Conservation (phyloP, 805 yeast species). For the Yarrowia osloensis region DNA sequence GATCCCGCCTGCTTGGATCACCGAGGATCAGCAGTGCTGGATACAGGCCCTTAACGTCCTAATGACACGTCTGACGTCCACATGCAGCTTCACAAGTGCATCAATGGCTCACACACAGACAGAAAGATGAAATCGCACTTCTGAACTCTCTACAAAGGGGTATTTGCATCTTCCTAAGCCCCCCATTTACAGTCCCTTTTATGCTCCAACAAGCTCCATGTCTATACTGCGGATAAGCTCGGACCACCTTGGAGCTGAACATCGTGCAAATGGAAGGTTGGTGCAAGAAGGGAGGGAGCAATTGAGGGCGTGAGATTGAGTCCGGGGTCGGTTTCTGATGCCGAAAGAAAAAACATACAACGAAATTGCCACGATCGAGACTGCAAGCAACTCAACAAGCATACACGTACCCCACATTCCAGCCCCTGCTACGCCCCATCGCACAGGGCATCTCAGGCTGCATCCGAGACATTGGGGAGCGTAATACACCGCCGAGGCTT, state of each 20-base stretch:
- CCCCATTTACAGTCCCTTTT: background rate
- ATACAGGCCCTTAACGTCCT: too few species aligned
- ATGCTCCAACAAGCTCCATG: background rate
- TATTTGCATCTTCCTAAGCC: background rate
- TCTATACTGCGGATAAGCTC: background rate
- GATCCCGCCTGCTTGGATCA: background rate
- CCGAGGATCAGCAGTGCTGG: background rate
- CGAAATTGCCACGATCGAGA: too few species aligned
- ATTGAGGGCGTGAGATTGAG: too few species aligned
- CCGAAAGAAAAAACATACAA: too few species aligned
- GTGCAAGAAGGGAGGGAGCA: background rate
- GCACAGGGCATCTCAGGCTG: slow-evolving; percentile 13
- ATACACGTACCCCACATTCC: background rate
- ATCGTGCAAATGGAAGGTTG: background rate
- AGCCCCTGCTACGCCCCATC: background rate
- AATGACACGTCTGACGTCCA: background rate
- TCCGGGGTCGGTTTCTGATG: too few species aligned
- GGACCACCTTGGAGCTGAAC: background rate
- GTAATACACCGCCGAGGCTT: background rate
- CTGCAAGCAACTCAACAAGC: too few species aligned
- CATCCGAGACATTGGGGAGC: slow-evolving; percentile 19
- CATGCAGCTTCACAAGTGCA: background rate
- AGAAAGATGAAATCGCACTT: too few species aligned
- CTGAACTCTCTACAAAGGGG: background rate
- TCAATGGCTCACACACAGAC: too few species aligned